Evolutionary conservation across 768 basidiomycete species (phyloP).

Genomic region (Russula vinacea): DNA sequence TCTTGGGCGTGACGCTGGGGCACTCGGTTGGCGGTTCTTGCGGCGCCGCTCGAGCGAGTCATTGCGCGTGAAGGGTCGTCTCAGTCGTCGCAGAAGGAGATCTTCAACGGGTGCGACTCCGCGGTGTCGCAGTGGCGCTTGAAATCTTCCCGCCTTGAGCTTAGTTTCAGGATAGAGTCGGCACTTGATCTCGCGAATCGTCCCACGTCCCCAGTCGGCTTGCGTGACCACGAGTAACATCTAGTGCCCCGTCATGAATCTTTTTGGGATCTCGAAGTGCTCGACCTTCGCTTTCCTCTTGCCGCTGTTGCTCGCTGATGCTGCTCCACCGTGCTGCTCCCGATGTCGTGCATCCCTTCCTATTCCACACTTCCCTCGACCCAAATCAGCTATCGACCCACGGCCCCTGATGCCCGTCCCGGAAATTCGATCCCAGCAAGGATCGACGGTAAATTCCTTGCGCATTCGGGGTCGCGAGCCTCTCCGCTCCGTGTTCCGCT

Average conservation of each 20-base stretch:
- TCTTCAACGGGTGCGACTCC: not conserved
- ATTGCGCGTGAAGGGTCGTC: not conserved
- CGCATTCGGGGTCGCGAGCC: not conserved
- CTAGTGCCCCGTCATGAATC: too few relatives aligned
- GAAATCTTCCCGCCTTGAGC: not conserved
- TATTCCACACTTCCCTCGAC: not conserved
- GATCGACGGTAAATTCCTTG: not conserved
- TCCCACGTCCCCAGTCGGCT: not conserved
- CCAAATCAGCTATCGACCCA: too few relatives aligned
- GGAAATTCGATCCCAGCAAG: not conserved
- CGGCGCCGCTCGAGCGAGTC: not conserved
- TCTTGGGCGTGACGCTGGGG: not conserved
- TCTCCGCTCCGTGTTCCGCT: not conserved
- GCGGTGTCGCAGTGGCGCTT: not conserved
- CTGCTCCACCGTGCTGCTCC: not conserved
- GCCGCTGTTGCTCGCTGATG: too few relatives aligned
- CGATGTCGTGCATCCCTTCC: not conserved
- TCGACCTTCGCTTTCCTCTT: too few relatives aligned
- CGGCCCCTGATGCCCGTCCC: not conserved
- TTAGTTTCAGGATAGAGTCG: not conserved
- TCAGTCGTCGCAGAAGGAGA: not conserved
- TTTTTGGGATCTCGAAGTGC: too few relatives aligned
- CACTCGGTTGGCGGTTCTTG: not conserved
- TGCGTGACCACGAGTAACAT: not conserved
- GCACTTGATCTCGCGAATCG: conserved; percentile 1